A percentile compares a stretch with the other conserved stretches of the same genome.
These are phyloP conservation scores for Ilyonectria destructans DNA, from an alignment of 2,329 filamentous ascomycete genomes.

Conservation along the genomic window DNA sequence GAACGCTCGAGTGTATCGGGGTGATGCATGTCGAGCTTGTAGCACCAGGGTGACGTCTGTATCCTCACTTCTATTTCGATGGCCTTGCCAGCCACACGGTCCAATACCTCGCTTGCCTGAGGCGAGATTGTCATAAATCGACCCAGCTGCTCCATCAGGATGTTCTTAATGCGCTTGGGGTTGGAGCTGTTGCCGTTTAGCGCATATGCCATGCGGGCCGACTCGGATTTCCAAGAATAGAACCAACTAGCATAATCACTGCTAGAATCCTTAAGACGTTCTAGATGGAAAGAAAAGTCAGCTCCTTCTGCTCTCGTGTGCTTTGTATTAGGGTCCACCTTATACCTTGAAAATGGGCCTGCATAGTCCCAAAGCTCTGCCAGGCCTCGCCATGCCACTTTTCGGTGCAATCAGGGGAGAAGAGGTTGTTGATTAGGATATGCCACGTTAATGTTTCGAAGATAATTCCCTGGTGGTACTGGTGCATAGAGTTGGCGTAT, in stretches of 20 bases:
- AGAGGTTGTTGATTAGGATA: slow-evolving; percentile 9
- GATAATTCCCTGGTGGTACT: too few relatives aligned
- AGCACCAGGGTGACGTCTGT: neutral
- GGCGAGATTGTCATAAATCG: neutral
- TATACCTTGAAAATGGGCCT: slow-evolving; percentile 10
- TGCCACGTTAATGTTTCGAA: neutral
- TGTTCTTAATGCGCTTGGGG: slow-evolving; percentile 3
- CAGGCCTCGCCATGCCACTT: slow-evolving; percentile 18
- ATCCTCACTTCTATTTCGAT: neutral
- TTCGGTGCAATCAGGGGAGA: slow-evolving; percentile 12
- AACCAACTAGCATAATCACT: neutral
- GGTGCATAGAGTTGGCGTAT: neutral
- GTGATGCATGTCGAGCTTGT: slow-evolving; percentile 5
- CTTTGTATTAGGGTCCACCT: neutral
- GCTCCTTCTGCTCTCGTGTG: neutral
- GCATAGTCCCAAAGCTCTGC: slow-evolving; percentile 3
- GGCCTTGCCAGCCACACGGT: neutral
- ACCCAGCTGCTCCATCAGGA: slow-evolving; percentile 3
- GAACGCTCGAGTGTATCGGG: neutral
- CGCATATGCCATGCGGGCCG: slow-evolving; percentile 5
- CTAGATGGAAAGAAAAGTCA: slow-evolving; percentile 9
- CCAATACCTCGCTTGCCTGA: neutral
- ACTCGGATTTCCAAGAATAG: slow-evolving; percentile 4
- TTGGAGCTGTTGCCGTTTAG: neutral
- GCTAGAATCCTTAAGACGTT: slow-evolving; percentile 9